These are phyloP conservation scores for Drechslerella dactyloides DNA, from an alignment of 2,329 filamentous ascomycete genomes.

Conservation along the genomic window DNA sequence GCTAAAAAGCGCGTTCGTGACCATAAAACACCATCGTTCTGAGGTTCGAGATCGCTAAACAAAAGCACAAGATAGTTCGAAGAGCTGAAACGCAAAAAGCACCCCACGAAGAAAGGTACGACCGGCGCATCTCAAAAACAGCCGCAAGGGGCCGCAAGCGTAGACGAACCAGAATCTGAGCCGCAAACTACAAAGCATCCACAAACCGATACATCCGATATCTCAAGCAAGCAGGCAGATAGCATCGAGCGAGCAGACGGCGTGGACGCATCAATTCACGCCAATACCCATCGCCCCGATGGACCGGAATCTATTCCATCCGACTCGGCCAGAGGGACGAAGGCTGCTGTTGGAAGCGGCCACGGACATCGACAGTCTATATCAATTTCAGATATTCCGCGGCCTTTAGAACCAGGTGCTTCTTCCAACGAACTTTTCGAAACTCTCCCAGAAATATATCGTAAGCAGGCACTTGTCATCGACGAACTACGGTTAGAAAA, in stretches of 20 bases:
- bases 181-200: background rate
- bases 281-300: background rate
- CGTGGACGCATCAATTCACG: background rate
- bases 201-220: no score
- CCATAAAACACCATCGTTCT: background rate
- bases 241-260: no score
- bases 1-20: constrained; percentile 34
- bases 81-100: constrained; percentile 49
- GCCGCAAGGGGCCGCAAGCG: background rate
- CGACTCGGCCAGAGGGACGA: background rate
- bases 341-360: background rate
- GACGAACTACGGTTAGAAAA: constrained; percentile 35
- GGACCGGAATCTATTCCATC: background rate
- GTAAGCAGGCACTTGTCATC: constrained; percentile 42
- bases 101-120: constrained; percentile 30
- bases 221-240: no score
- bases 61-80: constrained; percentile 33
- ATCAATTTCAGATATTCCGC: background rate
- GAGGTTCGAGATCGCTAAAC: background rate
- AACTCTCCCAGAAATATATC: constrained; percentile 45
- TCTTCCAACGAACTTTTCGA: constrained; percentile 22
- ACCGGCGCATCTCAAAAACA: background rate
- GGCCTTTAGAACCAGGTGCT: background rate
- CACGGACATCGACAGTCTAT: constrained; percentile 10
- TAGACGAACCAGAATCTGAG: no score